Evolutionary conservation across 2,329 filamentous ascomycete species (phyloP), one percentile per base, ranked within the genome.

Genomic region (Lasiodiplodia theobromae): DNA sequence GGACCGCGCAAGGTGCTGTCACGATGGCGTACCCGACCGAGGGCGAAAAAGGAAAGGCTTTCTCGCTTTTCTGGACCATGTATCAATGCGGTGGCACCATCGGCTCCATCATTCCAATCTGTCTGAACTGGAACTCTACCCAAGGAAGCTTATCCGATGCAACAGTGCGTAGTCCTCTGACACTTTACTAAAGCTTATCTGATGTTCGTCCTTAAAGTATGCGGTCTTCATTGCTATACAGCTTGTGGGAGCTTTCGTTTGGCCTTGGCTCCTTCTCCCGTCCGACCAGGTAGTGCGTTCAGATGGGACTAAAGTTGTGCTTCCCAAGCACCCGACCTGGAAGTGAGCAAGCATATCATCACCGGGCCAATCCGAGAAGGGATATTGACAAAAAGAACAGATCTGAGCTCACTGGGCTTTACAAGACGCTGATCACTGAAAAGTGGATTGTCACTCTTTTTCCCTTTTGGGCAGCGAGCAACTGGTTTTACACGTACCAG

Each of bases 401-500:
- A 37, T 23, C 57, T 25, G 63, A 69, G 38, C 28, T 68, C 53
- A 60, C 16, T 38, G 68, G 68, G 21, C 21, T 67, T 16, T 67
- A 53, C 47, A 64, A 67, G 34, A 67, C 57, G 11, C 51, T 73
- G 31, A 62, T 68, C 21, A 68, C 47, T 25, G 71, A 72, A 51
- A 56, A 57, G 21, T 68, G 67, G 56, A 69, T 73, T 66, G 34
- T 72, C 25, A 54, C 70, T 2, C 66, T 73, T 23, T 64, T 72
- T 25, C 71, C 71, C 4, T 64, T 70, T 16, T 72, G 71, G 23
- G 68, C 70, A 11, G 70, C 68, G 4, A 68, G 70, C n/a, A 71
- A 72, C 31, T 71, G 69, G 60, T 70, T 69, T 21, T 69, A 72
- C 37, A 70, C 71, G 21, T 69, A 72, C 18, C 70, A 71, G n/a